phyloP scores from a whole-genome alignment of 2,329 filamentous ascomycete genomes.

The Aspergillus awamori region DNA sequence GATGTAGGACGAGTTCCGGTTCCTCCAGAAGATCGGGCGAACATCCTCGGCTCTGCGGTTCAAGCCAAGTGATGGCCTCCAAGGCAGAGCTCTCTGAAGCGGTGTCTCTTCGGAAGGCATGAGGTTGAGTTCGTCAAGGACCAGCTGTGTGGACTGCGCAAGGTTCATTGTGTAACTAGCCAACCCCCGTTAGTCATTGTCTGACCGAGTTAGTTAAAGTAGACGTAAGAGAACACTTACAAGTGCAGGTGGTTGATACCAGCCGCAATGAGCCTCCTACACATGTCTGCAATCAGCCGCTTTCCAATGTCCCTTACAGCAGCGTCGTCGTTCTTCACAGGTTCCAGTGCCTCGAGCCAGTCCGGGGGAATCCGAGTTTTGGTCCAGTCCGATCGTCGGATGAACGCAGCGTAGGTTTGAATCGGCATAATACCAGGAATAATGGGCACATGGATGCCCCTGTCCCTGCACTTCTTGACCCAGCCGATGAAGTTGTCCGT shows the following conservation, averaged over 20 bases:
- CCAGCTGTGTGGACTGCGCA: constrained; percentile 88
- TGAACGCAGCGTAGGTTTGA: constrained; percentile 89
- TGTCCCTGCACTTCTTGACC: constrained; percentile 81
- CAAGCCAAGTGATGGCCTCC: constrained; percentile 90
- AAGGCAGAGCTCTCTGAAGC: constrained; percentile 86
- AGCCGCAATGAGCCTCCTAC: constrained; percentile 76
- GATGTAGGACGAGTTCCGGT: constrained; percentile 93
- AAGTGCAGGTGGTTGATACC: constrained; percentile 92
- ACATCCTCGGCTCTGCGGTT: constrained; percentile 92
- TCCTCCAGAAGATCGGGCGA: constrained; percentile 97
- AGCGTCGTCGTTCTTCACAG: constrained; percentile 94
- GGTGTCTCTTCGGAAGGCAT: constrained; percentile 77
- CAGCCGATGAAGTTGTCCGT: constrained; percentile 91
- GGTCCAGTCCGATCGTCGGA: constrained; percentile 88
- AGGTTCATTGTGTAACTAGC: constrained; percentile 94
- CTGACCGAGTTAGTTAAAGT: not conserved
- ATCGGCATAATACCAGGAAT: constrained; percentile 92
- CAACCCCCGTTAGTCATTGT: not conserved
- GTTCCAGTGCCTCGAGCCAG: constrained; percentile 82
- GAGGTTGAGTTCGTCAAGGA: constrained; percentile 85
- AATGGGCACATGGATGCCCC: constrained; percentile 81
- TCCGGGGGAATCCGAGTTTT: constrained; percentile 78
- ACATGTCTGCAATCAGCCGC: constrained; percentile 84
- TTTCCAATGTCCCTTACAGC: constrained; percentile 90
- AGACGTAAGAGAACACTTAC: constrained; percentile 42